Conservation (phyloP, 352 stramenopile species). For the Globisporangium abappressorium region DNA sequence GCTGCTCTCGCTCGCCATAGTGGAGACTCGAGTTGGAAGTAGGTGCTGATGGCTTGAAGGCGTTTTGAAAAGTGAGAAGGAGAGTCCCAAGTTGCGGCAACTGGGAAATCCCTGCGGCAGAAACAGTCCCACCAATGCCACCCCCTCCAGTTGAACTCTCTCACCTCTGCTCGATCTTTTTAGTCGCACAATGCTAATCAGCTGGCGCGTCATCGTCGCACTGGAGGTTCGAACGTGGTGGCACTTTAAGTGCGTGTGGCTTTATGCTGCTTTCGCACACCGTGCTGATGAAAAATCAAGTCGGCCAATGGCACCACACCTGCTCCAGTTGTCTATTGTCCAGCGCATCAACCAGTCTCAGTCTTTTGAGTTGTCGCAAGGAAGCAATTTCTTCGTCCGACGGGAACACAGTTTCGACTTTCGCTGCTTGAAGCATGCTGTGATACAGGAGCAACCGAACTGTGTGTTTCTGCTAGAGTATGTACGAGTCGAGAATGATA, state of each 20-base stretch:
- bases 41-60: not conserved
- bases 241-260: not conserved
- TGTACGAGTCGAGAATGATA: no score
- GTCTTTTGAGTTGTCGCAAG: not conserved
- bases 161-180: not conserved
- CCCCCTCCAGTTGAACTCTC: not conserved
- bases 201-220: not conserved
- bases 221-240: not conserved
- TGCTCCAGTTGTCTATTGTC: not conserved
- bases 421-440: not conserved
- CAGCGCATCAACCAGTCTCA: not conserved
- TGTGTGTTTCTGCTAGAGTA: no score
- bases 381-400: not conserved
- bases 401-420: not conserved
- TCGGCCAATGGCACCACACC: not conserved
- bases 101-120: not conserved
- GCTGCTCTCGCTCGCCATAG: constrained; percentile 19
- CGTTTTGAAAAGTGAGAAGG: constrained; percentile 1
- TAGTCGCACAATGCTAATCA: constrained; percentile 6
- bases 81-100: not conserved
- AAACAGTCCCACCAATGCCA: not conserved
- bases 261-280: not conserved
- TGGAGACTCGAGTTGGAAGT: not conserved
- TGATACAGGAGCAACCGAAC: no score
- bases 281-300: not conserved